Evolutionary conservation across 495 filamentous ascomycete genomes (phyloP).

Genomic region (Parachaetomium inaequale): DNA sequence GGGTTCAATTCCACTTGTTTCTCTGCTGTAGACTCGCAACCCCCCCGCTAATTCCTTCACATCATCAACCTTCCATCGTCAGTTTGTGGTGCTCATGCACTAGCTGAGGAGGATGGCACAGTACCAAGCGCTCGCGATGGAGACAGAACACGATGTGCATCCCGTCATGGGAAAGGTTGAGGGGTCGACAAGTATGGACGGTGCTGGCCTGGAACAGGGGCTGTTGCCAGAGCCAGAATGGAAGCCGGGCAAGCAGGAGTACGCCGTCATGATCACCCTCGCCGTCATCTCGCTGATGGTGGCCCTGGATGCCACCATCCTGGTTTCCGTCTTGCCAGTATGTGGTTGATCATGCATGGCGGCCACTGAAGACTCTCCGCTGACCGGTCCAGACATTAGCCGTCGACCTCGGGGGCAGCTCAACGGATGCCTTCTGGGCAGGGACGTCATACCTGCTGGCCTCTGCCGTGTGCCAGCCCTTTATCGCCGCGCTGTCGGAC

Average conservation of each 20-base stretch:
- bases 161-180: background rate
- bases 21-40: background rate
- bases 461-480: conserved; percentile 46
- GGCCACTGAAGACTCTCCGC: background rate
- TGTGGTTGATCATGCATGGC: background rate
- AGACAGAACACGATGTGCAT: background rate
- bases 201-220: conserved; percentile 17
- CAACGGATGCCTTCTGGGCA: conserved; percentile 53
- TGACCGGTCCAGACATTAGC: conserved; percentile 30
- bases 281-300: conserved; percentile 49
- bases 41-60: background rate
- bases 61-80: background rate
- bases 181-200: background rate
- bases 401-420: conserved; percentile 40
- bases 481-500: conserved; percentile 49
- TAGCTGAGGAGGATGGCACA: no score
- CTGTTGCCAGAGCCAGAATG: conserved; percentile 29
- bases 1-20: background rate
- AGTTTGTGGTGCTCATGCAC: no score
- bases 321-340: conserved; percentile 45
- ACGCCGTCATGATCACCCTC: conserved; percentile 42
- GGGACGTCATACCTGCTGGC: conserved; percentile 53
- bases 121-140: background rate
- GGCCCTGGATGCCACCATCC: conserved; percentile 54
- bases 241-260: conserved; percentile 38